Conservation (phyloP, 306 rosid species). For the Gillenia trifoliata region DNA sequence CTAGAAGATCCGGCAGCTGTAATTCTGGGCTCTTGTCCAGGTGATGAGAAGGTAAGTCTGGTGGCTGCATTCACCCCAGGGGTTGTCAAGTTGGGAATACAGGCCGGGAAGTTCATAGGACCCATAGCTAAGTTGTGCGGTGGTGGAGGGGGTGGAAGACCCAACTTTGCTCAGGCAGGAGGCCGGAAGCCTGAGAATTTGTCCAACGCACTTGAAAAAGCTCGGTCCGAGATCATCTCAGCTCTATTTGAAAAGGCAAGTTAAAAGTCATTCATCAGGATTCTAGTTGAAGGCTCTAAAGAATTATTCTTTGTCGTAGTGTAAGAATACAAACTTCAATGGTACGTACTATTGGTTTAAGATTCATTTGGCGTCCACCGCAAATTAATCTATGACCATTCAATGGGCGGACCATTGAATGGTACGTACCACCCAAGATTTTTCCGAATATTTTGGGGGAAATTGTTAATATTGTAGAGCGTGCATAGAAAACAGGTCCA, state of each 20-base stretch:
- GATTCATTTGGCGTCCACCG: too few species aligned
- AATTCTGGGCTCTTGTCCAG: constrained; percentile 80
- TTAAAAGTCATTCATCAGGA: constrained; percentile 16
- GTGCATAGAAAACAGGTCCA: background rate
- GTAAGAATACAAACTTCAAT: background rate
- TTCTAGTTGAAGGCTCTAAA: constrained; percentile 1
- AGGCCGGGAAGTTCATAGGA: constrained; percentile 91
- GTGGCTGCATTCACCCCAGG: constrained; percentile 91
- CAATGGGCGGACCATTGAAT: too few species aligned
- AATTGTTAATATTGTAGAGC: background rate
- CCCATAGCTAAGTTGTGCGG: constrained; percentile 87
- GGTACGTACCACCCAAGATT: too few species aligned
- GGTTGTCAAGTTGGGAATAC: constrained; percentile 65
- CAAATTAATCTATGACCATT: too few species aligned
- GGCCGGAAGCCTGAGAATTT: constrained; percentile 89
- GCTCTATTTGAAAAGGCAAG: constrained; percentile 52
- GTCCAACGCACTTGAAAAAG: constrained; percentile 62
- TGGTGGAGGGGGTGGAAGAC: constrained; percentile 98
- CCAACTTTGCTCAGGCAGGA: constrained; percentile 93
- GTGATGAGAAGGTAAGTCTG: constrained; percentile 84
- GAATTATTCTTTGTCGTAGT: background rate
- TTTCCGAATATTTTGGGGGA: background rate
- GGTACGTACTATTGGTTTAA: too few species aligned
- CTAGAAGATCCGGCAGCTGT: constrained; percentile 88
- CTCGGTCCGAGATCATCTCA: constrained; percentile 59